A percentile compares a stretch with the other conserved stretches of the same genome.
These are phyloP conservation scores for Phytopythium ostracodes DNA, from an alignment of 352 stramenopile genomes.

Conservation along the genomic window DNA sequence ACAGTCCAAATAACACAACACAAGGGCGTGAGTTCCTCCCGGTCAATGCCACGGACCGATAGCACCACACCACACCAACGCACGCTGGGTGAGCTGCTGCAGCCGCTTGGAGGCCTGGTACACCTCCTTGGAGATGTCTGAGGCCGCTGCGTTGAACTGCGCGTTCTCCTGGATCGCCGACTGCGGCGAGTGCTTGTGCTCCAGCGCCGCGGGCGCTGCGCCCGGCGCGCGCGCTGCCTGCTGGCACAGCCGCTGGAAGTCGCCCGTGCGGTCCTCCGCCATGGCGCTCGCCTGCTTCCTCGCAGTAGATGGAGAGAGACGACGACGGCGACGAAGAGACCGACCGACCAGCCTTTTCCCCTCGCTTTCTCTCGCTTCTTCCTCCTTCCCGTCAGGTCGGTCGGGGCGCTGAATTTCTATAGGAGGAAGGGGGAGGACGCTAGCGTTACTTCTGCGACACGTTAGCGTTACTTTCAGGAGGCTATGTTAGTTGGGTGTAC, in stretches of 20 bases:
- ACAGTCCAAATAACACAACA: no score
- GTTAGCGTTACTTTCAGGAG: not conserved
- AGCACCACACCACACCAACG: conserved; percentile 7
- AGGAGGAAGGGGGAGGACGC: not conserved
- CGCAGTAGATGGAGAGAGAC: not conserved
- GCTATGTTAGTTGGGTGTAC: not conserved
- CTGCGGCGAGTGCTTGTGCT: conserved; percentile 34
- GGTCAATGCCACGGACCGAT: not conserved
- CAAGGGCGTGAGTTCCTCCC: not conserved
- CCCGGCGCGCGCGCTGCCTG: conserved; percentile 37
- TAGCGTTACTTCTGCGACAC: no score
- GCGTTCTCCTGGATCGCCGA: conserved; percentile 63
- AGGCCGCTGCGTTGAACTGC: conserved; percentile 77
- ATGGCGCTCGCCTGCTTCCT: conserved; percentile 25
- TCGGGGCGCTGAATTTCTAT: conserved; percentile 1
- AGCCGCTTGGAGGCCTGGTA: conserved; percentile 75
- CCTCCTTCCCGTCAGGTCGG: not conserved
- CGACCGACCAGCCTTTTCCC: not conserved
- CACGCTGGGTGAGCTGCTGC: conserved; percentile 77
- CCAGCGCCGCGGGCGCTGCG: conserved; percentile 21
- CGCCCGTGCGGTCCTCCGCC: conserved; percentile 63
- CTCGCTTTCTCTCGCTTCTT: not conserved
- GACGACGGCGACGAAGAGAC: not conserved
- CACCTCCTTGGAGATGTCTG: conserved; percentile 81
- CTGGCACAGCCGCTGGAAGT: conserved; percentile 67